These are phyloP conservation scores for Phialophora macrospora DNA, from an alignment of 2,329 filamentous ascomycete species.

Conservation along the genomic window DNA sequence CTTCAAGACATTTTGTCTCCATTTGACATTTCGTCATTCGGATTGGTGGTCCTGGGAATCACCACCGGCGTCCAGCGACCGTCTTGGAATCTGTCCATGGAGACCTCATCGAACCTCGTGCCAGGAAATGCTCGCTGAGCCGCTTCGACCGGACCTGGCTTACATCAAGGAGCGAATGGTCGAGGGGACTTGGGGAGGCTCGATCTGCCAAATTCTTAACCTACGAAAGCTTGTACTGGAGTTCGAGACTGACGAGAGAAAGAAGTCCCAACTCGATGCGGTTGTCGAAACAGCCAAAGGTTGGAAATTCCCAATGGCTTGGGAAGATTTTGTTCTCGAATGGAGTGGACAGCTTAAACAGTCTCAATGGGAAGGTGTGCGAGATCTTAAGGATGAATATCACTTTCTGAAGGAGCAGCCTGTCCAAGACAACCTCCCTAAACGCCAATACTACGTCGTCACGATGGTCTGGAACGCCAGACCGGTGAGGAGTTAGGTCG, in stretches of 20 bases:
- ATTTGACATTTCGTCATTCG: conserved; percentile 41
- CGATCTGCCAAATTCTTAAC: conserved; percentile 29
- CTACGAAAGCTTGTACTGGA: conserved; percentile 40
- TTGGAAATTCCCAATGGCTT: conserved; percentile 38
- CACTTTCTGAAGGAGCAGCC: conserved; percentile 15
- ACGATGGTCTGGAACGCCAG: conserved; percentile 23
- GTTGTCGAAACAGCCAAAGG: conserved; percentile 37
- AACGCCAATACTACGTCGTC: conserved; percentile 28
- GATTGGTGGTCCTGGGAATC: conserved; percentile 44
- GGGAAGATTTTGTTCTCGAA: conserved; percentile 24
- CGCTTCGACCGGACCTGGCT: conserved; percentile 13
- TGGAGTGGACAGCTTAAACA: conserved; percentile 26
- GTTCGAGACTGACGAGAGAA: conserved; percentile 40
- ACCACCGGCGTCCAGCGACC: conserved; percentile 34
- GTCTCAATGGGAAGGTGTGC: conserved; percentile 27
- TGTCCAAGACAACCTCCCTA: conserved; percentile 12
- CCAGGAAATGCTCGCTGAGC: conserved; percentile 29
- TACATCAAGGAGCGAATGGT: conserved; percentile 29
- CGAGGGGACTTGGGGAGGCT: conserved; percentile 31
- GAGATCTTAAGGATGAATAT: conserved; percentile 22
- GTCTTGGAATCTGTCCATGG: conserved; percentile 41
- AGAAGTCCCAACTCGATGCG: conserved; percentile 39
- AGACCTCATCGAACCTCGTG: conserved; percentile 29
- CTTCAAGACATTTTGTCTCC: conserved; percentile 35
- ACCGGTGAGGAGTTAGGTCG: not conserved